These are phyloP conservation scores for Rhizopus sp. DNA, from an alignment of 371 early-diverging fungal species.

Conservation along the genomic window DNA sequence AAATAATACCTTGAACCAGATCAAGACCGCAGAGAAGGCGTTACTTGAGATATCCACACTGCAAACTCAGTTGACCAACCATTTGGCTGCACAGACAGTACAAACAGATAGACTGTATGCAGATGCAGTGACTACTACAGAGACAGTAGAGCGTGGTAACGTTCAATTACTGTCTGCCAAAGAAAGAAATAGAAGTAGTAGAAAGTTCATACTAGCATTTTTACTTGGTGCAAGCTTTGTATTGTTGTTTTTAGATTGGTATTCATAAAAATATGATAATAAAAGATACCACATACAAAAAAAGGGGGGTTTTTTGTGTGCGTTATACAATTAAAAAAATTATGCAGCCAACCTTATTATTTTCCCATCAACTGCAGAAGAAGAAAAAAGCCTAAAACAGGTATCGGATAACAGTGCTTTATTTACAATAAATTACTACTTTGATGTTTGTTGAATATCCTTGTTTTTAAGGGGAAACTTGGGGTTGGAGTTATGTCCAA, in stretches of 20 bases:
- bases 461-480: slow-evolving; percentile 27
- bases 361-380: too few relatives aligned
- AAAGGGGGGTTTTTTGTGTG: not conserved
- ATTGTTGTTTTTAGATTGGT: slow-evolving; percentile 75
- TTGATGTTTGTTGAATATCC: slow-evolving; percentile 13
- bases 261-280: slow-evolving; percentile 50
- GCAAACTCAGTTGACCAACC: slow-evolving; percentile 62
- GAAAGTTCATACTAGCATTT: slow-evolving; percentile 66
- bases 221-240: slow-evolving; percentile 65
- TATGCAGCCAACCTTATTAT: not conserved
- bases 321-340: too few relatives aligned
- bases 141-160: slow-evolving; percentile 64
- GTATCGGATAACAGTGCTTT: not conserved
- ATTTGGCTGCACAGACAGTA: slow-evolving; percentile 66
- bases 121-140: slow-evolving; percentile 64
- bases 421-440: not conserved
- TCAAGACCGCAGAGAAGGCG: slow-evolving; percentile 67
- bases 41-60: slow-evolving; percentile 69
- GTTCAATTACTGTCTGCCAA: slow-evolving; percentile 53
- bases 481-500: slow-evolving; percentile 42
- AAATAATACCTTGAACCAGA: slow-evolving; percentile 62
- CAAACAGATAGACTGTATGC: slow-evolving; percentile 70
- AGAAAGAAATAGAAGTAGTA: slow-evolving; percentile 57
- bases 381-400: too few relatives aligned
- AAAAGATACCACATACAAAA: not conserved